Percentiles rank a stretch among this genome's conserved stretches.
Evolutionary conservation across 2,329 filamentous ascomycete genomes (phyloP).

Genomic region (Setomelanomma holmii): DNA sequence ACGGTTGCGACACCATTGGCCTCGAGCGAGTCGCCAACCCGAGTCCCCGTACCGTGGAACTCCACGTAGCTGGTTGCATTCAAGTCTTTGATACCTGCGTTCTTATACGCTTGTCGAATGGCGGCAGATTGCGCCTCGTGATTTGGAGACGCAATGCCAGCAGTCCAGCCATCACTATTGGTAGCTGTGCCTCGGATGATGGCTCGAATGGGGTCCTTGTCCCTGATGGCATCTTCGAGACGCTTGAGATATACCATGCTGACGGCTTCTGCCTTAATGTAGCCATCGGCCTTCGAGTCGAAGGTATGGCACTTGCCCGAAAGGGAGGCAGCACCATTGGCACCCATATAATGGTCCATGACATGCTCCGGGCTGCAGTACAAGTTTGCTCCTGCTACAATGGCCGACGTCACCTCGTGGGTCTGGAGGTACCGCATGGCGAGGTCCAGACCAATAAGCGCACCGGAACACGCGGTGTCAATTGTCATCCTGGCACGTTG

Average conservation of each 20-base stretch:
- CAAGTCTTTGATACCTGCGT: constrained; percentile 4
- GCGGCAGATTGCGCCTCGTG: constrained; percentile 54
- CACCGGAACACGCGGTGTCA: neutral
- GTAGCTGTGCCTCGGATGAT: constrained; percentile 35
- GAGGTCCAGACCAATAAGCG: neutral
- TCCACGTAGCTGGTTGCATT: constrained; percentile 39
- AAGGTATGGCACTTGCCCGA: constrained; percentile 27
- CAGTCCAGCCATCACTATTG: constrained; percentile 31
- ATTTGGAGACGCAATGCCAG: constrained; percentile 42
- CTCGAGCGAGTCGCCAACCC: constrained; percentile 53
- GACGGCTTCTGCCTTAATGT: constrained; percentile 36
- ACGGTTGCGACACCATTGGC: constrained; percentile 18
- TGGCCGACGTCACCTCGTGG: neutral
- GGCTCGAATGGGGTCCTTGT: constrained; percentile 40
- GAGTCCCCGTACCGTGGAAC: constrained; percentile 56
- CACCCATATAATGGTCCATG: neutral
- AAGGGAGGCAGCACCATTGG: constrained; percentile 2
- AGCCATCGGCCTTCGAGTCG: constrained; percentile 32
- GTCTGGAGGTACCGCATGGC: neutral
- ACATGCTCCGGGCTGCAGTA: neutral
- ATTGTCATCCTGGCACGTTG: neutral
- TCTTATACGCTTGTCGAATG: neutral
- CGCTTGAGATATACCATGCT: constrained; percentile 36
- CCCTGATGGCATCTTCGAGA: constrained; percentile 36
- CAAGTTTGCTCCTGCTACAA: neutral